A percentile compares a stretch with the other conserved stretches of the same genome.
These are phyloP conservation scores for Suillus clintonianus DNA, from an alignment of 768 basidiomycete genomes.

Conservation along the genomic window DNA sequence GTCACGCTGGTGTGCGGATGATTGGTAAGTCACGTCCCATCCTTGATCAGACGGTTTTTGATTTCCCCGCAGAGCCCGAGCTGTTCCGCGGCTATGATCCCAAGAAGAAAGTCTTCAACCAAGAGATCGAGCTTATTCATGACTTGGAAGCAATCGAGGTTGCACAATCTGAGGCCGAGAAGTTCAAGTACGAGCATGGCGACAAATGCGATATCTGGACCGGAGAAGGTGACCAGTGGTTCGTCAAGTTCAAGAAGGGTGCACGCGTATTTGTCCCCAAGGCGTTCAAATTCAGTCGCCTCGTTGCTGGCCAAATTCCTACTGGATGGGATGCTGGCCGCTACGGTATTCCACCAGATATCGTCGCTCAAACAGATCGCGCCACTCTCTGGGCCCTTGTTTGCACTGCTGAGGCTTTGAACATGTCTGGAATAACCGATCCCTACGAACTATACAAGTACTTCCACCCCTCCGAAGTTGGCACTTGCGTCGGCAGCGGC, in stretches of 20 bases:
- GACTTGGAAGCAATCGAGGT: conserved; percentile 97
- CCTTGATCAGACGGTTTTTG: conserved; percentile 14
- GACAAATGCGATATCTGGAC: conserved; percentile 97
- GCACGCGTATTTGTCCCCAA: conserved; percentile 92
- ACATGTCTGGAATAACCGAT: conserved; percentile 95
- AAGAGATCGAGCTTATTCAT: conserved; percentile 94
- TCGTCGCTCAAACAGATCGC: conserved; percentile 91
- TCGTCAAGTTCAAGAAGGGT: conserved; percentile 98
- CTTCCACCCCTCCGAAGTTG: conserved; percentile 95
- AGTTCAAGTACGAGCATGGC: conserved; percentile 95
- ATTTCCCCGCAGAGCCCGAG: conserved; percentile 74
- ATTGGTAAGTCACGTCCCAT: conserved; percentile 65
- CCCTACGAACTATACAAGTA: conserved; percentile 98
- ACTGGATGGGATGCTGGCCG: conserved; percentile 97
- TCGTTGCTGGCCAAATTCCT: conserved; percentile 94
- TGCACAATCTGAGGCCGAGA: conserved; percentile 84
- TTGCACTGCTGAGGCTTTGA: conserved; percentile 92
- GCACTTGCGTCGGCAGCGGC: conserved; percentile 91
- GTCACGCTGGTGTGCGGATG: conserved; percentile 89
- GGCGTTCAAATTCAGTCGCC: conserved; percentile 90
- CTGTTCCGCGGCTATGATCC: conserved; percentile 98
- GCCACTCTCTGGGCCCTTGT: conserved; percentile 94
- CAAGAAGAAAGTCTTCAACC: conserved; percentile 95
- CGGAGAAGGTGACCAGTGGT: conserved; percentile 91
- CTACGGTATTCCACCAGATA: conserved; percentile 96